Conservation (phyloP, 2,329 filamentous ascomycete genomes). For the Apiospora arundinis region DNA sequence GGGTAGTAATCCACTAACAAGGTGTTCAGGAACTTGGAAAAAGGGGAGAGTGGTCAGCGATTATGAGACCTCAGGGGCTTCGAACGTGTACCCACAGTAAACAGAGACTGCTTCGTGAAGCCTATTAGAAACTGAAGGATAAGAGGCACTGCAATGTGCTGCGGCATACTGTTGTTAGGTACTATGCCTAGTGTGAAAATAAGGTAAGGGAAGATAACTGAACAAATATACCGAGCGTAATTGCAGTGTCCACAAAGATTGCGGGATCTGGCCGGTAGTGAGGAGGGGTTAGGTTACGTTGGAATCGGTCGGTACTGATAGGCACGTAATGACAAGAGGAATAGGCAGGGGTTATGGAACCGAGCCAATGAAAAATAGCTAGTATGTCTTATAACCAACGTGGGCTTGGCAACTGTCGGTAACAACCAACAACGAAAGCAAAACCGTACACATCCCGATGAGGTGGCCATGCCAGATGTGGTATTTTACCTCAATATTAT, state of each 20-base stretch:
- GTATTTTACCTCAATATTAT: too few species aligned
- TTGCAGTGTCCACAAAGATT: slow-evolving; percentile 23
- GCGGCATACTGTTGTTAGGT: background rate
- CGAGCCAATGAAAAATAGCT: too few species aligned
- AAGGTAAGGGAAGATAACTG: background rate
- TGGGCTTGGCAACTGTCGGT: too few species aligned
- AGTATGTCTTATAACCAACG: too few species aligned
- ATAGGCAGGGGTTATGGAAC: too few species aligned
- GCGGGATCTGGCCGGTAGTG: too few species aligned
- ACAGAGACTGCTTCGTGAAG: slow-evolving; percentile 24
- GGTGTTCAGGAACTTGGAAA: slow-evolving; percentile 24
- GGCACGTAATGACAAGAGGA: slow-evolving; percentile 2
- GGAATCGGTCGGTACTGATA: too few species aligned
- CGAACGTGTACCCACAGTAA: slow-evolving; percentile 17
- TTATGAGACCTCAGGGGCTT: background rate
- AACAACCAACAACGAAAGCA: too few species aligned
- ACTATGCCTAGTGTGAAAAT: background rate
- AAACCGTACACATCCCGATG: too few species aligned
- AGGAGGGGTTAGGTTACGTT: too few species aligned
- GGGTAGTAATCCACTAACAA: slow-evolving; percentile 24
- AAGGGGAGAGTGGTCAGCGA: background rate
- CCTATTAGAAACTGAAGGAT: slow-evolving; percentile 29
- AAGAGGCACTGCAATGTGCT: slow-evolving; percentile 27
- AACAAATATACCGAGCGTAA: slow-evolving; percentile 4
- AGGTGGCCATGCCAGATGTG: too few species aligned